These are phyloP conservation scores for Rubia peregrina DNA, from an alignment of 305 asterid genomes.

Conservation along the genomic window DNA sequence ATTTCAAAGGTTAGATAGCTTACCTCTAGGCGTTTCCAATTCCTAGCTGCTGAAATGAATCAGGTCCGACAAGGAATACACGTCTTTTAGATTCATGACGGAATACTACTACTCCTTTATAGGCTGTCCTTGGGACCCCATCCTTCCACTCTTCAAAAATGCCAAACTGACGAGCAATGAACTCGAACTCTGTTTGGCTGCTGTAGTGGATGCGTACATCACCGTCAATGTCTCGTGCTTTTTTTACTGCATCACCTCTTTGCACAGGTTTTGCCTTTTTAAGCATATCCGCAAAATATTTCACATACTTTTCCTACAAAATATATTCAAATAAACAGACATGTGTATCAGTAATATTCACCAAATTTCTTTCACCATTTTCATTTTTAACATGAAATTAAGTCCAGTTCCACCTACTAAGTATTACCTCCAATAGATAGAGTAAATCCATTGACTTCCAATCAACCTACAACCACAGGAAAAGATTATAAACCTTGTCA, in stretches of 20 bases:
- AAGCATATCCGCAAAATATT: slow-evolving; percentile 64
- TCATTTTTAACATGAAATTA: not conserved
- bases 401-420: slow-evolving; percentile 9
- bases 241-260: slow-evolving; percentile 55
- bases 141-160: slow-evolving; percentile 99
- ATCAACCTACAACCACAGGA: slow-evolving; percentile 50
- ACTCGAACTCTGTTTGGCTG: slow-evolving; percentile 64
- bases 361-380: not conserved
- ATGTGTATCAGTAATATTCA: not conserved
- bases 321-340: slow-evolving; percentile 2
- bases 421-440: slow-evolving; percentile 81
- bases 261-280: slow-evolving; percentile 62
- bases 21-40: slow-evolving; percentile 33
- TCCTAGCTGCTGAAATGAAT: slow-evolving; percentile 69
- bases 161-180: slow-evolving; percentile 76
- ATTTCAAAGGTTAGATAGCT: not conserved
- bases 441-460: slow-evolving; percentile 92
- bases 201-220: slow-evolving; percentile 74
- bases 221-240: slow-evolving; percentile 60
- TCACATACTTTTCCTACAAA: slow-evolving; percentile 60
- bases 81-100: slow-evolving; percentile 64
- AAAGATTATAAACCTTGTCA: slow-evolving; percentile 15
- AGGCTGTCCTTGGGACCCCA: slow-evolving; percentile 46
- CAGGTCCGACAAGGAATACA: slow-evolving; percentile 73
- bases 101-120: slow-evolving; percentile 84